Base-by-base conservation (phyloP, 73 alveolate genomes). In the Paramecium sonneborni region DNA sequence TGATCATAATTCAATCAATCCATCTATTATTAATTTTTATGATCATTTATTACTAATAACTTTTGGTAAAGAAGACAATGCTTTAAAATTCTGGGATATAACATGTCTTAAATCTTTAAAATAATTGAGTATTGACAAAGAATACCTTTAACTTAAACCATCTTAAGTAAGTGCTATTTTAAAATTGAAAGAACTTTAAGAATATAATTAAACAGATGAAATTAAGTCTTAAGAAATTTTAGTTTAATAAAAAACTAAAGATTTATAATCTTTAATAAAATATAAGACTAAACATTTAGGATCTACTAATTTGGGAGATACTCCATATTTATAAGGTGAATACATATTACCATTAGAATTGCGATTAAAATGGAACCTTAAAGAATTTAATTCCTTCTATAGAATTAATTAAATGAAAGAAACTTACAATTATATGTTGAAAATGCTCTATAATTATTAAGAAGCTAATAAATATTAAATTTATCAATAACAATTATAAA, bases 391-490 rank as follows among this genome's bases (percentile, higher is more conserved):
- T 37, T 37, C 67, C 24, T 9, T 28, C 5, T 74, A 74, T 35
- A 28, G 87, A n/a, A 37, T 74, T 12, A 74, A 74, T 74, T 23
- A 37, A 39, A 74, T 74, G 56, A 34, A 74, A 24, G 87, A 39
- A 23, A 74, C 87, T 1, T 34, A 14, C 34, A 37, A 39, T 34
- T 37, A 34, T n/a, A 37, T 74, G 58, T 28, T 21, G 35, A 74
- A 74, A 15, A 74, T 74, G 87, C 37, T 74, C 5, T 34, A 34
- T 74, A 74, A 74, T 37, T 74, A 39, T 34, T 10, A 74, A 74
- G 87, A 74, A 74, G 87, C 87, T 28, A 74, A 74, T 39, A 74
- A 74, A 39, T 74, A 74, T 14, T 39, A 74, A 37, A 32, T 37
- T 11, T 74, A 34, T 35, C 87, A 74, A 39, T 74, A 62, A 5